Base-by-base conservation (phyloP, 2,329 filamentous ascomycete genomes). In the Talaromyces sp. region DNA sequence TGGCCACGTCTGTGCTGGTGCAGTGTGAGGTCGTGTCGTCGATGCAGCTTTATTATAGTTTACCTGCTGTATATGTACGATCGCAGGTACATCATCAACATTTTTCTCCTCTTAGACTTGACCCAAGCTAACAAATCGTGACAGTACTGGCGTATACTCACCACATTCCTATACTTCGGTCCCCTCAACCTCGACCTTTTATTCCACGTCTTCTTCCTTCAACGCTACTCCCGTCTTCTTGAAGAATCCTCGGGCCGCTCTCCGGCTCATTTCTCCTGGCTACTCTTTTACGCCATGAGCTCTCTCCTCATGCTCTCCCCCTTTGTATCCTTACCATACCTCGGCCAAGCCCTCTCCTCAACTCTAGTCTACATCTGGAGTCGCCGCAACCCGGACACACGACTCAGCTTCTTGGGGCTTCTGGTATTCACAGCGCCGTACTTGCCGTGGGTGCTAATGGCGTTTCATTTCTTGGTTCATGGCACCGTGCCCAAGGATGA, bases 311-410 rank as follows among this genome's bases (percentile, higher is more conserved):
- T 88, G 50, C 83, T 98, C 47, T 95, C 93, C 52, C 93, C 94
- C 1, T 83, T 97, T 67, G 89, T 97, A 59, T 93, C 90, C 31
- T 92, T 98, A 83, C 92, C 92, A 0, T 99, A 97, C 77, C 86
- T 99, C 11, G 95, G 95, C n/a, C 92, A 93, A 49, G 91, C 94
- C 1, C 85, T 99, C 14, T 96, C 92, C 3, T 96, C 92, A 59
- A 97, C 92, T 6, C 84, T 99, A 67, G 94, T 98, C 64, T 99
- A 99, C 78, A 97, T 99, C 73, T 99, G 95, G 95, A 95, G 93
- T 68, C 87, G 95, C 62, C 89, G 94, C 65, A 98, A 99, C 75
- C 94, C 95, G 0, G 92, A 97, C 68, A 96, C 93, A 0, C 85
- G 92, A 65, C 84, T 99, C 14, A 96, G 92, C 74, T 93, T 97